Conservation (phyloP, 129 eudicot genomes). For the Logfia minima region DNA sequence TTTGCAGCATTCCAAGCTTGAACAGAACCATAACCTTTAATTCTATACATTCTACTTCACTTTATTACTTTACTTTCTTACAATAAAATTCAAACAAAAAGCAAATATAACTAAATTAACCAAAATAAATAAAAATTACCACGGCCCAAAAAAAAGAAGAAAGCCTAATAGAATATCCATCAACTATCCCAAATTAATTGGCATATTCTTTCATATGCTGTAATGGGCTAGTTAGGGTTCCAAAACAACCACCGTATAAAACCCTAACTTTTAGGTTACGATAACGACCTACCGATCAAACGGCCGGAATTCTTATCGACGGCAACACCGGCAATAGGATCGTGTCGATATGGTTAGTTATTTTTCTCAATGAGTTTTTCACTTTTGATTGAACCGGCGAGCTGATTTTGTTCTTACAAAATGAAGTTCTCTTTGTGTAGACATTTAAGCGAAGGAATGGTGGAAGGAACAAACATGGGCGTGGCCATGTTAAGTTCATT, state of each 20-base stretch:
- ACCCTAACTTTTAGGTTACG: not conserved
- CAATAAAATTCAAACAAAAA: no score
- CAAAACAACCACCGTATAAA: not conserved
- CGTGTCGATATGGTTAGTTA: not conserved
- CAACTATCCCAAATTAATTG: not conserved
- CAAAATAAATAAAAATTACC: no score
- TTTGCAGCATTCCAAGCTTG: no score
- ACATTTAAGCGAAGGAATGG: slow-evolving; percentile 77
- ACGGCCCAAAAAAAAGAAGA: not conserved
- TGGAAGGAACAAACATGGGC: slow-evolving; percentile 84
- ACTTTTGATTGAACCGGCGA: not conserved
- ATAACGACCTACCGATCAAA: not conserved
- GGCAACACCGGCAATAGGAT: not conserved
- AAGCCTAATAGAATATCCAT: not conserved
- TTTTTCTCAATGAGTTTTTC: not conserved
- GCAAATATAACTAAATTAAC: no score
- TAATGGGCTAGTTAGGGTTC: not conserved
- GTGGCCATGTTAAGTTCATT: slow-evolving; percentile 71
- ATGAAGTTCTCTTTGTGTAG: slow-evolving; percentile 26
- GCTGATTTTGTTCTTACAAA: not conserved
- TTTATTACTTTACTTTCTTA: no score
- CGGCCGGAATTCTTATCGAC: not conserved
- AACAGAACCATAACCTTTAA: no score
- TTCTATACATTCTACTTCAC: no score
- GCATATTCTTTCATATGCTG: not conserved